These are phyloP conservation scores for Cystobasidium tubakii DNA, from an alignment of 768 basidiomycete genomes.

Conservation along the genomic window DNA sequence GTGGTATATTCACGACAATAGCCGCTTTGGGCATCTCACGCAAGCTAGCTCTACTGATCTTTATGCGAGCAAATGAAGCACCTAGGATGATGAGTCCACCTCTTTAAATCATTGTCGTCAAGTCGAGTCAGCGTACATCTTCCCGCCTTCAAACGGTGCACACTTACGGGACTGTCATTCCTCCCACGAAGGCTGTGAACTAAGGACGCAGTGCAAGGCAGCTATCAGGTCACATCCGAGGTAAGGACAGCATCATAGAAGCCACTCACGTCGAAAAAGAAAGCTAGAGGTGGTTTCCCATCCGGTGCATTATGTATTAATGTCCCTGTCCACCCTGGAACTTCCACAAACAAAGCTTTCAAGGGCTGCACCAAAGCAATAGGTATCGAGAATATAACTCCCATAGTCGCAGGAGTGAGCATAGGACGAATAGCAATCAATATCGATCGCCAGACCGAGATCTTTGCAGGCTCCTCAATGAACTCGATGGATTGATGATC, in stretches of 20 bases:
- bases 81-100: slow-evolving; percentile 34
- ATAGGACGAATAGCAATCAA: slow-evolving; percentile 1
- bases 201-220: background rate
- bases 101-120: background rate
- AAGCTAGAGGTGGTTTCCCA: slow-evolving; percentile 26
- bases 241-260: background rate
- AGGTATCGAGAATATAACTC: slow-evolving; percentile 32
- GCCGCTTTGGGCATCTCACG: slow-evolving; percentile 25
- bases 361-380: slow-evolving; percentile 20
- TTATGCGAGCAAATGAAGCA: slow-evolving; percentile 32
- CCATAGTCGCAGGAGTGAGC: slow-evolving; percentile 23
- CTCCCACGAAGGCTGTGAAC: slow-evolving; percentile 34
- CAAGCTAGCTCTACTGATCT: slow-evolving; percentile 18
- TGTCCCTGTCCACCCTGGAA: slow-evolving; percentile 25
- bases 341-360: slow-evolving; percentile 28
- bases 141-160: background rate
- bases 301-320: slow-evolving; percentile 32
- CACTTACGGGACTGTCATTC: slow-evolving; percentile 33
- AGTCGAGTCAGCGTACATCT: background rate
- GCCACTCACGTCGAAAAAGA: slow-evolving; percentile 31
- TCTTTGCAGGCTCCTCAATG: background rate
- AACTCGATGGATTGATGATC: background rate
- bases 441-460: background rate
- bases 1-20: background rate
- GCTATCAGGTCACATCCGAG: too few species aligned